These are phyloP conservation scores for Xylaria polymorpha DNA, from an alignment of 2,329 filamentous ascomycete genomes.

Conservation along the genomic window DNA sequence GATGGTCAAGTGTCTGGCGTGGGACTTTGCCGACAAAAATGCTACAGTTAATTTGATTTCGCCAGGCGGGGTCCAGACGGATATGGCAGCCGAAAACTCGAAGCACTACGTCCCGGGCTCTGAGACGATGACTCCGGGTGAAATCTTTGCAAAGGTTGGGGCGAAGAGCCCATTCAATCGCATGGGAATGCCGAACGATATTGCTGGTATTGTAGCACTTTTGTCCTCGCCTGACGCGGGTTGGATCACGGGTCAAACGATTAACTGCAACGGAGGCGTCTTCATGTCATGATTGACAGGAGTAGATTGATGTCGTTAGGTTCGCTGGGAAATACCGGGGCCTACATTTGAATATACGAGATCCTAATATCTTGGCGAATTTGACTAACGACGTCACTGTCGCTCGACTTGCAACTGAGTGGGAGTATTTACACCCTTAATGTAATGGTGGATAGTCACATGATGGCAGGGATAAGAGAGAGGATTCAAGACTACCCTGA, in stretches of 20 bases:
- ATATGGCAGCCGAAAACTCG: constrained; percentile 17
- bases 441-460: not conserved
- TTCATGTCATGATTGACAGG: constrained; percentile 9
- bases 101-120: constrained; percentile 12
- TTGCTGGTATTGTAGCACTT: constrained; percentile 12
- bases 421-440: not conserved
- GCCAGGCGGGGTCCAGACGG: constrained; percentile 15
- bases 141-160: constrained; percentile 1
- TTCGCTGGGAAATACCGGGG: not conserved
- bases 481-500: not conserved
- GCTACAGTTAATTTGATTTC: constrained; percentile 14
- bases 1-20: constrained; percentile 12
- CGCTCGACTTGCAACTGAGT: not conserved
- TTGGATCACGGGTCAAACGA: constrained; percentile 21
- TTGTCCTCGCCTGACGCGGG: constrained; percentile 14
- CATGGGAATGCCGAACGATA: constrained; percentile 4
- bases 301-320: not conserved
- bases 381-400: not conserved
- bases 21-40: constrained; percentile 14
- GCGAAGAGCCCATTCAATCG: constrained; percentile 5
- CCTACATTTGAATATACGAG: not conserved
- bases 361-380: not conserved
- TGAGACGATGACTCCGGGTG: constrained; percentile 11
- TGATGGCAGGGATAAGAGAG: not conserved
- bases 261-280: constrained; percentile 11